Conservation (phyloP, 2,329 filamentous ascomycete genomes). For the Sclerotinia nivalis region DNA sequence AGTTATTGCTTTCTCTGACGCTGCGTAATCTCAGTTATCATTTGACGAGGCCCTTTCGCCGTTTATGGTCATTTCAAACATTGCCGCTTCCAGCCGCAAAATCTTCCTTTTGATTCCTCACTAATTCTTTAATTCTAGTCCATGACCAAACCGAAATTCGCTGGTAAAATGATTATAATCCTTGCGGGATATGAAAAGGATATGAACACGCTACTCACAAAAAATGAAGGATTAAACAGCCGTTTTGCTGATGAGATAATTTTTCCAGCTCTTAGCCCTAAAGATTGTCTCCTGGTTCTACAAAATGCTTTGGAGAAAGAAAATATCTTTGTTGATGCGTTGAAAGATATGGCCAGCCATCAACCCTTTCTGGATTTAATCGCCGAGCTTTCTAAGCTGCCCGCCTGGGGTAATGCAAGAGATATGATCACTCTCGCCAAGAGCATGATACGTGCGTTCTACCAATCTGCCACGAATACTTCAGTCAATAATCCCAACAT, state of each 20-base stretch:
- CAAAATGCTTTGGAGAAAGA: constrained; percentile 40
- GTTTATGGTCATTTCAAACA: background rate
- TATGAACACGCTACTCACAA: constrained; percentile 53
- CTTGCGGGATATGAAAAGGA: constrained; percentile 58
- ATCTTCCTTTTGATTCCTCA: background rate
- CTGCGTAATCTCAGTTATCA: too few species aligned
- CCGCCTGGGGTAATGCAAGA: constrained; percentile 54
- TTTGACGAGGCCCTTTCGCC: background rate
- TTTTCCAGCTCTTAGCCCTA: constrained; percentile 44
- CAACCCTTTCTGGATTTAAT: constrained; percentile 39
- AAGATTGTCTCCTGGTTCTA: constrained; percentile 46
- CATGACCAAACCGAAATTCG: constrained; percentile 50
- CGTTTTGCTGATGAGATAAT: constrained; percentile 55
- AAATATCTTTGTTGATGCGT: constrained; percentile 32
- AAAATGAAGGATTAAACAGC: constrained; percentile 55
- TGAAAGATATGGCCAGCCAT: constrained; percentile 37
- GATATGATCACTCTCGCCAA: constrained; percentile 53
- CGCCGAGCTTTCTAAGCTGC: constrained; percentile 43
- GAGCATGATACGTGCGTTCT: constrained; percentile 44
- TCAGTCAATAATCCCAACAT: constrained; percentile 26
- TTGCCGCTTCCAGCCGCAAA: background rate
- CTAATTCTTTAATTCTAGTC: constrained; percentile 21
- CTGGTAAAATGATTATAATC: constrained; percentile 54
- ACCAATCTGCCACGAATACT: constrained; percentile 28
- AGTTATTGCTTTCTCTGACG: background rate